A percentile compares a stretch with the other conserved stretches of the same genome.
Evolutionary conservation across 164 flowering plant genomes (phyloP).

Genomic region (Chimonanthus salicifolius): DNA sequence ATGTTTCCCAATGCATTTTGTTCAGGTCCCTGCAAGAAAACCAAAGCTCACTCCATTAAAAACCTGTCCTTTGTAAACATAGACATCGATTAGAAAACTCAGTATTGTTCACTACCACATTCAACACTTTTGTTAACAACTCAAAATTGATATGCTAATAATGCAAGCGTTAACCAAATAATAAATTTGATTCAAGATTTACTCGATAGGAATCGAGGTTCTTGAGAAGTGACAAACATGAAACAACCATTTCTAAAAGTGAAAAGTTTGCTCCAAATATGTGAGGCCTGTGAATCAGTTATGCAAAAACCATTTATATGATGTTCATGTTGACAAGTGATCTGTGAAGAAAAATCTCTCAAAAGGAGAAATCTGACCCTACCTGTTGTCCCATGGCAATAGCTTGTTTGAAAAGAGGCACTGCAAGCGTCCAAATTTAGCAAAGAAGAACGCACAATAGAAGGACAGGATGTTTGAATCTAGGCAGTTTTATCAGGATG

Average conservation of each 20-base stretch:
- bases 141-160: too few species aligned
- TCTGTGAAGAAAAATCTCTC: background rate
- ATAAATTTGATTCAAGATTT: too few species aligned
- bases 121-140: background rate
- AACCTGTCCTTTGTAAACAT: too few species aligned
- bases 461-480: background rate
- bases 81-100: background rate
- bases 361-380: background rate
- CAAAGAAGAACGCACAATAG: background rate
- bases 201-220: too few species aligned
- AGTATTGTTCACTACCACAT: too few species aligned
- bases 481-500: background rate
- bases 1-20: constrained; percentile 64
- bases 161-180: background rate
- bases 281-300: background rate
- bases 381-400: background rate
- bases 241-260: too few species aligned
- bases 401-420: background rate
- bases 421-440: background rate
- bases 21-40: constrained; percentile 52
- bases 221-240: too few species aligned
- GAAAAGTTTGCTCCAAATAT: background rate
- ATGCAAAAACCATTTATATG: too few species aligned
- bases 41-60: background rate
- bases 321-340: background rate